These are phyloP conservation scores for Sarcodon sp. DNA, from an alignment of 768 basidiomycete genomes.

Conservation along the genomic window DNA sequence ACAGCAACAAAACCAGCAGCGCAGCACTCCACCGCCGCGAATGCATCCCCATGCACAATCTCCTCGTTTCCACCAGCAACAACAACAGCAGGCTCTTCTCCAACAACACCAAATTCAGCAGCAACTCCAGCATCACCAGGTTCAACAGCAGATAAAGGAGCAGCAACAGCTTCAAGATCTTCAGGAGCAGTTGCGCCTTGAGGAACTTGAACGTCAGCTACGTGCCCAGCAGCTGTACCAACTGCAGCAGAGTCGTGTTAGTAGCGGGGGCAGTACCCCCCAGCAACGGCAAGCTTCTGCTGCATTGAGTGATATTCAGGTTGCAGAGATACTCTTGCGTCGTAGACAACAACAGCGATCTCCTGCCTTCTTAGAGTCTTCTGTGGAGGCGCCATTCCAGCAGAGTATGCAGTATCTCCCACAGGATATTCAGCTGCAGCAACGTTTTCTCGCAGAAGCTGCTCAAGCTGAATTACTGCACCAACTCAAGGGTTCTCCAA, in stretches of 20 bases:
- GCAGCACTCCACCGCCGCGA: conserved; percentile 57
- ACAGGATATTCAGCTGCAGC: conserved; percentile 61
- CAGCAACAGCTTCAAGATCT: conserved; percentile 36
- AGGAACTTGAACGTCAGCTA: conserved; percentile 52
- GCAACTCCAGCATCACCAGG: conserved; percentile 27
- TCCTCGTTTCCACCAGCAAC: conserved; percentile 69
- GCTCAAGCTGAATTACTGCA: conserved; percentile 57
- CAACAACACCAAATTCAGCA: conserved; percentile 58
- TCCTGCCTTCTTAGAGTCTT: conserved; percentile 10
- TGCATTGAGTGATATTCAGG: conserved; percentile 34
- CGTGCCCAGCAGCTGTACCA: conserved; percentile 27
- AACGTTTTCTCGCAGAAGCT: conserved; percentile 65
- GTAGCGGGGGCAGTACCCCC: conserved; percentile 11
- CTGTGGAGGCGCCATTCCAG: conserved; percentile 25
- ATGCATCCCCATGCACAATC: conserved; percentile 67
- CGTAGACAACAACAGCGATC: conserved; percentile 28
- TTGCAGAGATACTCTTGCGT: conserved; percentile 26
- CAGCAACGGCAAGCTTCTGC: conserved; percentile 32
- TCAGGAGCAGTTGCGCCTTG: conserved; percentile 50
- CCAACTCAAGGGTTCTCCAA: conserved; percentile 42
- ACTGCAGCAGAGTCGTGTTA: conserved; percentile 21
- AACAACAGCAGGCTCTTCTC: conserved; percentile 50
- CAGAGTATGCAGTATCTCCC: conserved; percentile 43
- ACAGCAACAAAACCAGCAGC: conserved; percentile 19
- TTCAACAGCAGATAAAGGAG: conserved; percentile 16